These are phyloP conservation scores for Ascochyta lentis DNA, from an alignment of 2,329 filamentous ascomycete species.

Conservation along the genomic window DNA sequence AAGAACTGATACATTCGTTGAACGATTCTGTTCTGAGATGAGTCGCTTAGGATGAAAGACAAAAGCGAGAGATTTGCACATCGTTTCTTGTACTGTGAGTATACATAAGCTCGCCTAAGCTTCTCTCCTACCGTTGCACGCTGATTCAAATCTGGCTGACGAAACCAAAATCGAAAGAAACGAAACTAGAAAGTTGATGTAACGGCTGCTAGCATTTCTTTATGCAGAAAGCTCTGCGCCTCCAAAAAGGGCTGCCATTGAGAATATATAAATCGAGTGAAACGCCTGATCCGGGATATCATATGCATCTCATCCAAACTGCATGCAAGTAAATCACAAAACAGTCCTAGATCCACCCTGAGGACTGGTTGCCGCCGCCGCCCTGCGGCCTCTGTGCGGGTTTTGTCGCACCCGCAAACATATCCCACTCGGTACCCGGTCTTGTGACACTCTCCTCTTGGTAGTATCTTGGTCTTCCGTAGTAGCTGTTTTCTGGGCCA, in stretches of 20 bases:
- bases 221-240: no score
- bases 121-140: no score
- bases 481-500: constrained; percentile 10
- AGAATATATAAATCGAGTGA: not conserved
- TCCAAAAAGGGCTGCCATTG: no score
- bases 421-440: constrained; percentile 31
- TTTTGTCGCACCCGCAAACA: constrained; percentile 30
- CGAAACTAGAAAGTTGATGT: no score
- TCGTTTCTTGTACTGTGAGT: no score
- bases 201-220: no score
- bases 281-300: constrained; percentile 18
- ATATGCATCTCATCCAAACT: constrained; percentile 10
- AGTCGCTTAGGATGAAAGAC: no score
- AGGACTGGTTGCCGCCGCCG: constrained; percentile 1
- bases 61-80: no score
- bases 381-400: constrained; percentile 17
- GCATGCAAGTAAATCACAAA: constrained; percentile 4
- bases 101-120: no score
- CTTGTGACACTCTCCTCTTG: not conserved
- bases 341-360: constrained; percentile 8
- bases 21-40: no score
- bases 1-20: constrained; percentile 39
- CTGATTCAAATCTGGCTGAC: no score
- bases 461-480: constrained; percentile 13
- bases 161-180: no score